These are phyloP conservation scores for Sugiyamaella castrensis DNA, from an alignment of 1,139 yeast species.

Conservation along the genomic window DNA sequence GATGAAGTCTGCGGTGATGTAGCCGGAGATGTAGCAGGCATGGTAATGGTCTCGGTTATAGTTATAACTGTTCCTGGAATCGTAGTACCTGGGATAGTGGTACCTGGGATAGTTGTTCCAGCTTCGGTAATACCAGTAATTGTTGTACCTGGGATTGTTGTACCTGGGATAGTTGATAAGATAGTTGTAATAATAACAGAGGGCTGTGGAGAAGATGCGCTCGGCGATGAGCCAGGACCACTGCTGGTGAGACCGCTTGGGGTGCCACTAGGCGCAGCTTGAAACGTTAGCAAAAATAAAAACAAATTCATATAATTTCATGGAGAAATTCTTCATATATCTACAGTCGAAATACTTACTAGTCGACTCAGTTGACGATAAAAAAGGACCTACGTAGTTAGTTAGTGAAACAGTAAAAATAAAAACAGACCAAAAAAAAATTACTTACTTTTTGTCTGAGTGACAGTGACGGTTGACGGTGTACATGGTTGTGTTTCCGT, in stretches of 20 bases:
- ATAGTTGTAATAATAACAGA: background rate
- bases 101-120: slow-evolving; percentile 20
- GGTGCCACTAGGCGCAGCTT: slow-evolving; percentile 36
- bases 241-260: slow-evolving; percentile 36
- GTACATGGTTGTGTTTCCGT: slow-evolving; percentile 5
- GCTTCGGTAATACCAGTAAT: slow-evolving; percentile 20
- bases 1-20: too few species aligned
- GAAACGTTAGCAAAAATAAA: slow-evolving; percentile 2
- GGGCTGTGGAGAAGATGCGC: background rate
- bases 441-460: slow-evolving; percentile 20
- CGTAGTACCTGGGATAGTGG: slow-evolving; percentile 20
- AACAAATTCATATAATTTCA: background rate
- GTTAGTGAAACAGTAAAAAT: slow-evolving; percentile 2
- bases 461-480: slow-evolving; percentile 15
- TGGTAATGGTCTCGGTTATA: slow-evolving; percentile 6
- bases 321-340: too few species aligned
- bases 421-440: background rate
- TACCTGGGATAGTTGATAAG: slow-evolving; percentile 19
- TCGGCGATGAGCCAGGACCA: slow-evolving; percentile 30
- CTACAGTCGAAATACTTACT: slow-evolving; percentile 11
- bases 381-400: slow-evolving; percentile 30
- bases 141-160: slow-evolving; percentile 22
- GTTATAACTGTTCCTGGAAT: slow-evolving; percentile 15
- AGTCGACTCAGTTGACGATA: slow-evolving; percentile 39
- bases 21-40: background rate